These are phyloP conservation scores for barrel medic (Medicago truncatula) DNA, from an alignment of 306 rosid genomes.

Conservation along the genomic window MtrunA17r5.0-ANR NC_053043.1:9957001-9957500, in stretches of 20 bases:
- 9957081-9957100: neutral
- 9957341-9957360: too few relatives aligned
- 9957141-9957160: neutral
- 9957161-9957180: neutral
- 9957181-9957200: neutral
- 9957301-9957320: neutral
- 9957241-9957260: neutral
- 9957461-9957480: too few relatives aligned
- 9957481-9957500: too few relatives aligned
- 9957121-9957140: neutral
- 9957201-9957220: neutral
- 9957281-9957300: neutral
- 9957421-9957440: neutral
- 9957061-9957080: neutral
- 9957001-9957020: neutral
- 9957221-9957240: neutral
- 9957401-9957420: too few relatives aligned
- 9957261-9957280: neutral
- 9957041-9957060: neutral
- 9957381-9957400: too few relatives aligned
- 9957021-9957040: neutral
- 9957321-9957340: neutral
- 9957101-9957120: neutral
- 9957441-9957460: conserved; percentile 14
- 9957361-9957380: too few relatives aligned